Evolutionary conservation across 2,329 filamentous ascomycete species (phyloP), one percentile per base, ranked within the genome.

Genomic region (Ceratocystis eucalypticola): DNA sequence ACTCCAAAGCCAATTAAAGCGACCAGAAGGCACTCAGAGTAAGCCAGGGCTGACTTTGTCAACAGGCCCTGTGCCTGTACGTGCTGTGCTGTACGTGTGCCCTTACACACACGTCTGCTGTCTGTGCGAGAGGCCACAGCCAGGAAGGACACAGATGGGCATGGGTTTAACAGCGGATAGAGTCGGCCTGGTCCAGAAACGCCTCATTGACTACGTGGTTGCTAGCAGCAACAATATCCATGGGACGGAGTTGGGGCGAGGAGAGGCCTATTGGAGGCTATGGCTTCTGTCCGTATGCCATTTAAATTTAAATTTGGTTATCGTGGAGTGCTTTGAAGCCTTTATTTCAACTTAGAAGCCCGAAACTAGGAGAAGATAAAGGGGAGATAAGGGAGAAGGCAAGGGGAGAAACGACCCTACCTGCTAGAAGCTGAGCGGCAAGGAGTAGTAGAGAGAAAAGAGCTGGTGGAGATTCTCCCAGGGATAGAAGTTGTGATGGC

Each of bases 121-220:
- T 59, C 55, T 59, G 55, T 59, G 55, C 55, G 33, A 62, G 41
- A 33, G n/a, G n/a, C 59, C 20, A 25, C 57, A 61, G 30, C 37
- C 33, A 61, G 57, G 2, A 61, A 61, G 17, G 37, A 45, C 37
- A 62, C 15, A 20, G 20, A 53, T 53, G 55, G 53, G 30, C 55
- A 59, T 59, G 55, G 55, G 33, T 59, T 15, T 37, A 30, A 37
- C 55, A 15, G 28, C 33, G 53, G 25, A 57, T 37, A 10, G 10
- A 8, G 30, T 57, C 53, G 33, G 12, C 55, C 33, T 59, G 17
- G n/a, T 59, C 55, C 37, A 30, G 28, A 59, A 59, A 59, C 55
- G 28, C 55, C 55, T 33, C 55, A 59, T 30, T 10, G 55, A 20
- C 8, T 59, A 37, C 15, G 55, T n/a, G 55, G 55, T 59, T 59